Evolutionary conservation across 2,329 filamentous ascomycete species (phyloP).

Genomic region (Davidsoniella eucalypti): DNA sequence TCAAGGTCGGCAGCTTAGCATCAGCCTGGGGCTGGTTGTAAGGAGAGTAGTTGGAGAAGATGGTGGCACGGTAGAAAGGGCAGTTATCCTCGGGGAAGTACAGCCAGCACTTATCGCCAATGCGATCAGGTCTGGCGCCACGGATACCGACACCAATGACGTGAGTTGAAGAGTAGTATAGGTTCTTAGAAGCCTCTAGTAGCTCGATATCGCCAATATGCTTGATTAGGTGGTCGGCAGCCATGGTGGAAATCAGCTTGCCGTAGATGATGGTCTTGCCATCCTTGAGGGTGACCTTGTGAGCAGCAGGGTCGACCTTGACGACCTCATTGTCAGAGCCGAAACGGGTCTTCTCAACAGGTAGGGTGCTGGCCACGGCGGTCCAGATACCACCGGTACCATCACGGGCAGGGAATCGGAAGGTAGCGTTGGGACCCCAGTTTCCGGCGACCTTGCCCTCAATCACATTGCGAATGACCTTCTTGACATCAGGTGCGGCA

Average conservation of each 20-base stretch:
- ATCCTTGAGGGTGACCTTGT: conserved; percentile 66
- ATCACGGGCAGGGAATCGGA: conserved; percentile 90
- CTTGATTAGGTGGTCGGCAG: conserved; percentile 75
- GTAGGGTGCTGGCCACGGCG: conserved; percentile 81
- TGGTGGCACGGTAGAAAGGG: conserved; percentile 97
- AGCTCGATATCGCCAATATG: conserved; percentile 79
- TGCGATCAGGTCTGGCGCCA: conserved; percentile 79
- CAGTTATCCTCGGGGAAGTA: conserved; percentile 99
- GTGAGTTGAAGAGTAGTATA: conserved; percentile 95
- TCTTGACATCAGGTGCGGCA: conserved; percentile 89
- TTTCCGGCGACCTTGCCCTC: conserved; percentile 89
- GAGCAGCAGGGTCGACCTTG: conserved; percentile 73
- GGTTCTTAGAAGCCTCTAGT: conserved; percentile 49
- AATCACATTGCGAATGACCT: conserved; percentile 83
- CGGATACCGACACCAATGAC: conserved; percentile 93
- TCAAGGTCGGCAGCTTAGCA: conserved; percentile 71
- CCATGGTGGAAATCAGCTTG: conserved; percentile 92
- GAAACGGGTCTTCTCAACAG: conserved; percentile 80
- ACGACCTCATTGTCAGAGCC: conserved; percentile 70
- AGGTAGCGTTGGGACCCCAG: conserved; percentile 97
- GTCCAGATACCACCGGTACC: conserved; percentile 99
- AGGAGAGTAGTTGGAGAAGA: conserved; percentile 99
- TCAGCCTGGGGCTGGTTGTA: conserved; percentile 83
- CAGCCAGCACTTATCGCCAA: conserved; percentile 99
- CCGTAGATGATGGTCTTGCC: conserved; percentile 82